A percentile compares a stretch with the other conserved stretches of the same genome.
Evolutionary conservation across 2,329 filamentous ascomycete species (phyloP).

Genomic region (Colletotrichum chrysophilum): DNA sequence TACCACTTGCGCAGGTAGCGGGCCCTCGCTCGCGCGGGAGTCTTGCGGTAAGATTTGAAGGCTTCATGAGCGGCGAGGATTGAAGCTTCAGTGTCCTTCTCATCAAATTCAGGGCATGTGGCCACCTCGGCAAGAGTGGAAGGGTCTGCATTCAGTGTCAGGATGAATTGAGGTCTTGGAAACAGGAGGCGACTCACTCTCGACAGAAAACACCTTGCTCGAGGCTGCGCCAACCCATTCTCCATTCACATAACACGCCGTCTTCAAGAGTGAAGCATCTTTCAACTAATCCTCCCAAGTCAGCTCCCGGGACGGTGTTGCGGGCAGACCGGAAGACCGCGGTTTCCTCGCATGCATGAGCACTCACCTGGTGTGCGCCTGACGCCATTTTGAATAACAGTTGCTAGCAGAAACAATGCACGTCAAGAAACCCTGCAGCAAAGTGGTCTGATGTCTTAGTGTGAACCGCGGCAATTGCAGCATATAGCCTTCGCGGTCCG

Average conservation of each 20-base stretch:
- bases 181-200: slow-evolving; percentile 43
- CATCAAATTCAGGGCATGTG: slow-evolving; percentile 75
- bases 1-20: slow-evolving; percentile 69
- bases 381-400: neutral
- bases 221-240: slow-evolving; percentile 77
- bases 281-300: slow-evolving; percentile 48
- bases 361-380: neutral
- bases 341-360: neutral
- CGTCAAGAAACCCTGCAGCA: neutral
- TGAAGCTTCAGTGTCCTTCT: slow-evolving; percentile 70
- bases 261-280: slow-evolving; percentile 71
- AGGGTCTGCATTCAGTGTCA: slow-evolving; percentile 60
- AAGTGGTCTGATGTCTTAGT: neutral
- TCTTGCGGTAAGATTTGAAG: slow-evolving; percentile 64
- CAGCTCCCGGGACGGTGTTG: neutral
- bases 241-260: slow-evolving; percentile 76
- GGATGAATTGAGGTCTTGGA: neutral
- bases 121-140: slow-evolving; percentile 72
- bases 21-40: slow-evolving; percentile 63
- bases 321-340: neutral
- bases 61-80: slow-evolving; percentile 73
- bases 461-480: neutral
- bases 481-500: neutral
- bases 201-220: slow-evolving; percentile 75
- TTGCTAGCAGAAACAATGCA: neutral